A percentile compares a stretch with the other conserved stretches of the same genome.
These are phyloP conservation scores for Neoboletus brunneissimus DNA, from an alignment of 768 basidiomycete species.

Conservation along the genomic window DNA sequence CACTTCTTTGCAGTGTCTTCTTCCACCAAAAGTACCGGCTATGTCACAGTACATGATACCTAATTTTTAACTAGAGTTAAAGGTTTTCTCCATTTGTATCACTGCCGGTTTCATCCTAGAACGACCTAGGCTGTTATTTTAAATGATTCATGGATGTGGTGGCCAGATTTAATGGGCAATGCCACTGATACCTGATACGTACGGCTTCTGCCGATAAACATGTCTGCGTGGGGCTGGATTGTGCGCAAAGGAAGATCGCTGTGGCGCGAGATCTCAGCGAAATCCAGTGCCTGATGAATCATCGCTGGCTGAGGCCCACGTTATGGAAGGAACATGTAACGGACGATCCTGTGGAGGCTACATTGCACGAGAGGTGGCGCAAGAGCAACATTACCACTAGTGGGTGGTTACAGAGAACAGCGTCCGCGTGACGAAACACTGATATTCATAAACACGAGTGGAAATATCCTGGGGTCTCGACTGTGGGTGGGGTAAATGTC, in stretches of 20 bases:
- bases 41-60: slow-evolving; percentile 14
- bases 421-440: not conserved
- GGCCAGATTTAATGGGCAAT: slow-evolving; percentile 12
- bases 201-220: slow-evolving; percentile 2
- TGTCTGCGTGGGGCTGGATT: not conserved
- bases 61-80: slow-evolving; percentile 14
- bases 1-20: slow-evolving; percentile 12
- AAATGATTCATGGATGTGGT: not conserved
- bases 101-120: slow-evolving; percentile 10
- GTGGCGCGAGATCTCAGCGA: slow-evolving; percentile 28
- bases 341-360: slow-evolving; percentile 3
- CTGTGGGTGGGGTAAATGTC: slow-evolving; percentile 20
- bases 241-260: slow-evolving; percentile 9
- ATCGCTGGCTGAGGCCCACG: slow-evolving; percentile 3
- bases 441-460: not conserved
- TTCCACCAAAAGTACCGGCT: slow-evolving; percentile 23
- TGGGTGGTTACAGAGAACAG: slow-evolving; percentile 2
- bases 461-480: not conserved
- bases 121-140: slow-evolving; percentile 4
- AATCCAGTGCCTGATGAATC: slow-evolving; percentile 10
- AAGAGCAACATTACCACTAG: not conserved
- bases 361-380: slow-evolving; percentile 22
- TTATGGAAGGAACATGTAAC: slow-evolving; percentile 11
- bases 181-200: slow-evolving; percentile 6
- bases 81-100: slow-evolving; percentile 12